A percentile compares a stretch with the other conserved stretches of the same genome.
Evolutionary conservation across 768 basidiomycete species (phyloP).

Genomic region (Calocybe cyanea): DNA sequence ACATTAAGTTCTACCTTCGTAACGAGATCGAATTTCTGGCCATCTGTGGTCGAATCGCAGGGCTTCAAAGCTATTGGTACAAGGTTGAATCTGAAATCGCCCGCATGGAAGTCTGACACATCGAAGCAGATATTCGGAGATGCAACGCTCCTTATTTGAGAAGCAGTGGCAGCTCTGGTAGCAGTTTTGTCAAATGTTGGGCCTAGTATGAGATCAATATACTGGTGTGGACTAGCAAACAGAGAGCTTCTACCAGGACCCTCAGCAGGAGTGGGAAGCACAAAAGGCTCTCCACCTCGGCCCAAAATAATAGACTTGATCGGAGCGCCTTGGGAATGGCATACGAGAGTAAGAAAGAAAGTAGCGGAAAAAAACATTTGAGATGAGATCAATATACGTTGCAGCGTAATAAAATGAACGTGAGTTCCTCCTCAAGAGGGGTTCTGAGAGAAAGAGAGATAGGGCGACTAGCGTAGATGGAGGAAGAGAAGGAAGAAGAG

Average conservation of each 20-base stretch:
- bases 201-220: constrained; percentile 10
- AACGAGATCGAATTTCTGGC: constrained; percentile 30
- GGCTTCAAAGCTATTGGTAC: constrained; percentile 23
- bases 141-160: constrained; percentile 22
- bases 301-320: background rate
- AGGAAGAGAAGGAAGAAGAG: background rate
- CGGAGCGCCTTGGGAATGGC: constrained; percentile 8
- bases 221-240: background rate
- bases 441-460: constrained; percentile 1
- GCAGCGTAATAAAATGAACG: constrained; percentile 1
- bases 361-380: constrained; percentile 4
- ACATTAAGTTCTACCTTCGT: constrained; percentile 17
- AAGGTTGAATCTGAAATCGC: constrained; percentile 28
- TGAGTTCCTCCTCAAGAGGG: constrained; percentile 16
- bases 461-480: background rate
- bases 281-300: constrained; percentile 15
- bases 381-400: background rate
- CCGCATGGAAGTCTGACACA: constrained; percentile 27
- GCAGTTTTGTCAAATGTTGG: constrained; percentile 27
- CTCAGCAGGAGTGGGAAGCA: constrained; percentile 18
- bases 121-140: constrained; percentile 25
- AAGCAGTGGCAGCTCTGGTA: constrained; percentile 23
- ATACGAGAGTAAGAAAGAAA: constrained; percentile 5
- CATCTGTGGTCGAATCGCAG: constrained; percentile 22
- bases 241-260: constrained; percentile 13